Evolutionary conservation across 2,329 filamentous ascomycete genomes (phyloP), one percentile per base, ranked within the genome.

Genomic region (Cercospora canescens): DNA sequence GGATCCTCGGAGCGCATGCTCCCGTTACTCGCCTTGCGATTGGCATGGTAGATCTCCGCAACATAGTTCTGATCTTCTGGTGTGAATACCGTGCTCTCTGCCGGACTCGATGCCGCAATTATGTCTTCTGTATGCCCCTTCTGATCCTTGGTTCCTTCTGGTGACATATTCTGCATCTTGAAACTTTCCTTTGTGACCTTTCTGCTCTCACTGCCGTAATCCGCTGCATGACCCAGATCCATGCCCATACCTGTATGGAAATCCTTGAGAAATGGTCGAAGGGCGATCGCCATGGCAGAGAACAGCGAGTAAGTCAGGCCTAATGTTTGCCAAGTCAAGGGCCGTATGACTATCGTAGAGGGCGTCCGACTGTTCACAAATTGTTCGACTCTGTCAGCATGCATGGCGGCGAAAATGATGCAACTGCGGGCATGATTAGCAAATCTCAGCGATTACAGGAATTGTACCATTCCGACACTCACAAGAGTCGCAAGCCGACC

Each of bases 201-300:
- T 4, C 35, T 64, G 39, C 63, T 64, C 16, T 57, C 50, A 16
- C 52, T 60, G n/a, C 63, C 67, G 30, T 68, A 66, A 9, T 57
- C 64, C 12, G 39, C 26, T 30, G 60, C 48, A 16, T 61, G 48
- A 6, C 39, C 67, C 16, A 68, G 35, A 58, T 66, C 67, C 67
- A 68, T 64, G 9, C 67, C 67, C 32, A 68, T 61, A 18, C 67
- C 67, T 6, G 64, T 66, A 45, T 68, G 67, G 57, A 68, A 63
- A 14, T 68, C 67, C 16, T 62, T 62, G 50, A 68, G 30, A n/a
- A 68, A 68, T 21, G 67, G 67, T 37, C 61, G 63, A 24, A 68
- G 54, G 4, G 67, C 67, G 12, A 68, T 59, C 30, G 62, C 56
- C 67, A 68, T 68, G 14, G 67, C 67, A 0, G 67, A 68, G 21